Conservation (phyloP, 2,329 filamentous ascomycete genomes). For the Emmonsiellopsis sp. region DNA sequence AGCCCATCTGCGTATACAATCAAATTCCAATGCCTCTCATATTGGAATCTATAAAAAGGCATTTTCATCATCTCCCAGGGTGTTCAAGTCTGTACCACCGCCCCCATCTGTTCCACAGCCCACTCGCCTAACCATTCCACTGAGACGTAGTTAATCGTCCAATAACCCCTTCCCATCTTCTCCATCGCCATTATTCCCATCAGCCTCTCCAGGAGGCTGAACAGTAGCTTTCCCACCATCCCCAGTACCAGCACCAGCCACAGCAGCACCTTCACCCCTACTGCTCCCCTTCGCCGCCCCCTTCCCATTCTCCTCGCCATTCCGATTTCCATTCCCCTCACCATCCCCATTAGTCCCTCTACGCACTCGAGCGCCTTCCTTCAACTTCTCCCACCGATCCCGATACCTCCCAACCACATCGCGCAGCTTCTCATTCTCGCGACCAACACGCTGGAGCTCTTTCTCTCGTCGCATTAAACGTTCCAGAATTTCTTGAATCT, state of each 20-base stretch:
- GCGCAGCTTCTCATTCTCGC: constrained; percentile 52
- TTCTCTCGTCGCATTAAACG: constrained; percentile 49
- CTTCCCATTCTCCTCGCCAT: background rate
- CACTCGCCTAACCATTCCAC: too few species aligned
- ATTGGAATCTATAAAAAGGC: background rate
- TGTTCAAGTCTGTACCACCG: too few species aligned
- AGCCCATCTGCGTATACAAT: background rate
- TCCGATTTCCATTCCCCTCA: background rate
- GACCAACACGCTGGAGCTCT: constrained; percentile 54
- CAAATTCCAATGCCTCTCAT: background rate
- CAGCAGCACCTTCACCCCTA: constrained; percentile 54
- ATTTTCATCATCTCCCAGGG: too few species aligned
- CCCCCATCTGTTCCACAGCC: too few species aligned
- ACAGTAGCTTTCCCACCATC: constrained; percentile 1
- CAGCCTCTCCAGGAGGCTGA: background rate
- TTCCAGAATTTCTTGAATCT: constrained; percentile 25
- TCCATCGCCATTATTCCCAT: background rate
- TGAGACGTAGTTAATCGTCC: background rate
- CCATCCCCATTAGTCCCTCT: constrained; percentile 19
- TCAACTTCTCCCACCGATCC: constrained; percentile 59
- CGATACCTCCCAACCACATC: constrained; percentile 47
- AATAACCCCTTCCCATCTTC: background rate
- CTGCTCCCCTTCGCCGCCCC: constrained; percentile 42
- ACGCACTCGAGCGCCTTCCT: constrained; percentile 49
- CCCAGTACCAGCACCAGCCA: constrained; percentile 23